Evolutionary conservation across 2,329 filamentous ascomycete species (phyloP).

Genomic region (Aulographum hederae): DNA sequence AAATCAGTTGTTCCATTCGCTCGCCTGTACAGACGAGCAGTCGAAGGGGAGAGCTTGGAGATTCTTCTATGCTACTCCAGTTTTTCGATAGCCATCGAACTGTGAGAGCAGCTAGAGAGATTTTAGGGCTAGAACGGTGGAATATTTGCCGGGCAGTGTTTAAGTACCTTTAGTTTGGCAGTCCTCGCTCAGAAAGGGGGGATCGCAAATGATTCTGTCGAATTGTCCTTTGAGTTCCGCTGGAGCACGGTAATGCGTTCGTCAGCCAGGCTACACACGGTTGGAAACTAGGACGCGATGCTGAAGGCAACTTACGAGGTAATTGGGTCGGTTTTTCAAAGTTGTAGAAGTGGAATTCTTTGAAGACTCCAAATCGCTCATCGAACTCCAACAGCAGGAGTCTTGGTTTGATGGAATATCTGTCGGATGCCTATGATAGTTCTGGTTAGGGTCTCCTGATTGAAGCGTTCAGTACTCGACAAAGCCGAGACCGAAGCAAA

Average conservation of each 20-base stretch:
- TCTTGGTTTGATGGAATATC: constrained; percentile 27
- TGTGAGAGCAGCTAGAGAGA: constrained; percentile 45
- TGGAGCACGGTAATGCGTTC: too few relatives aligned
- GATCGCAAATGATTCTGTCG: constrained; percentile 57
- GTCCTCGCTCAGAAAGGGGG: constrained; percentile 62
- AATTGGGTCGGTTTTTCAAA: constrained; percentile 50
- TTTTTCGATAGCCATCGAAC: constrained; percentile 50
- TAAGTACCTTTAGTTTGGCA: constrained; percentile 57
- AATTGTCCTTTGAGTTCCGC: constrained; percentile 41
- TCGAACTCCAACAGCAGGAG: constrained; percentile 58
- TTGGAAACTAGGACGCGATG: too few relatives aligned
- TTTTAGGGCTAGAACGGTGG: constrained; percentile 7
- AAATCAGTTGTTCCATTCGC: constrained; percentile 47
- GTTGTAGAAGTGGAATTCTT: constrained; percentile 59
- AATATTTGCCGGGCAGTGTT: not conserved
- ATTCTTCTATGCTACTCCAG: constrained; percentile 13
- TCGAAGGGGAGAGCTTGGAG: too few relatives aligned
- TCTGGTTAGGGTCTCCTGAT: not conserved
- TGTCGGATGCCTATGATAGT: constrained; percentile 11
- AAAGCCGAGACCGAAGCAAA: too few relatives aligned
- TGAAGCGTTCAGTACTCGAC: constrained; percentile 4
- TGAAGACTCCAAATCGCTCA: constrained; percentile 52
- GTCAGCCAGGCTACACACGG: constrained; percentile 3
- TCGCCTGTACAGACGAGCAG: constrained; percentile 63
- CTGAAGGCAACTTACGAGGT: constrained; percentile 25